A percentile compares a stretch with the other conserved stretches of the same genome.
Evolutionary conservation across 1,284 basidiomycete species (phyloP).

Genomic region (Boletus calvinii): DNA sequence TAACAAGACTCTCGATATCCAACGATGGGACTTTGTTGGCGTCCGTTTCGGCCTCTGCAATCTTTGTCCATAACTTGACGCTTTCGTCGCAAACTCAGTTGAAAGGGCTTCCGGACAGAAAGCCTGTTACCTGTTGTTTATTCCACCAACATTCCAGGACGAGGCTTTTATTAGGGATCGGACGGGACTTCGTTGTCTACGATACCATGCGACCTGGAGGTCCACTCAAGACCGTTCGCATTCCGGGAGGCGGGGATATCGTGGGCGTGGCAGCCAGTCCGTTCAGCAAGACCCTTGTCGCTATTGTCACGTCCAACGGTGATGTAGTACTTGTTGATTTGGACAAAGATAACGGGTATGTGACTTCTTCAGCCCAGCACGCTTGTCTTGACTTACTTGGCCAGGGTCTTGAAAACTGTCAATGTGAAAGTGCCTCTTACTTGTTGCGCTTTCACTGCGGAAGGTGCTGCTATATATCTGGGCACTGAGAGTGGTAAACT

Average conservation of each 20-base stretch:
- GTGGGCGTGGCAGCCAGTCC: conserved; percentile 60
- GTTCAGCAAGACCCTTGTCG: conserved; percentile 69
- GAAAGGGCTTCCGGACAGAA: conserved; percentile 46
- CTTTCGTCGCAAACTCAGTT: conserved; percentile 49
- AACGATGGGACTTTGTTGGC: conserved; percentile 58
- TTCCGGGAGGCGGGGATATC: conserved; percentile 49
- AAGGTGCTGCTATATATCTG: conserved; percentile 62
- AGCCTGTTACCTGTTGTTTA: conserved; percentile 43
- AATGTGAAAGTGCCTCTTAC: conserved; percentile 52
- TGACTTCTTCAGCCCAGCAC: conserved; percentile 4
- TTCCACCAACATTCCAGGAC: conserved; percentile 63
- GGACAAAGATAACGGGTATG: conserved; percentile 71
- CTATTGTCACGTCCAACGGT: conserved; percentile 53
- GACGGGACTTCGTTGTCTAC: conserved; percentile 55
- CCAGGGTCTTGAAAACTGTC: conserved; percentile 56
- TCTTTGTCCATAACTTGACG: conserved; percentile 58
- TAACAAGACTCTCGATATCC: conserved; percentile 56
- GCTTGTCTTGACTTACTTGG: background rate
- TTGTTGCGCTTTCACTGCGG: conserved; percentile 61
- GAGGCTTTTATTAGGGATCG: conserved; percentile 54
- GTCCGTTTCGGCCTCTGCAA: conserved; percentile 48
- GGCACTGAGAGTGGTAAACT: conserved; percentile 64
- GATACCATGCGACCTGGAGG: conserved; percentile 57
- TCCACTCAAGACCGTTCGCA: conserved; percentile 50
- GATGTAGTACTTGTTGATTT: conserved; percentile 60